A percentile compares a stretch with the other conserved stretches of the same genome.
phyloP scores from a whole-genome alignment of 768 basidiomycete genomes.

The Mycena pura region DNA sequence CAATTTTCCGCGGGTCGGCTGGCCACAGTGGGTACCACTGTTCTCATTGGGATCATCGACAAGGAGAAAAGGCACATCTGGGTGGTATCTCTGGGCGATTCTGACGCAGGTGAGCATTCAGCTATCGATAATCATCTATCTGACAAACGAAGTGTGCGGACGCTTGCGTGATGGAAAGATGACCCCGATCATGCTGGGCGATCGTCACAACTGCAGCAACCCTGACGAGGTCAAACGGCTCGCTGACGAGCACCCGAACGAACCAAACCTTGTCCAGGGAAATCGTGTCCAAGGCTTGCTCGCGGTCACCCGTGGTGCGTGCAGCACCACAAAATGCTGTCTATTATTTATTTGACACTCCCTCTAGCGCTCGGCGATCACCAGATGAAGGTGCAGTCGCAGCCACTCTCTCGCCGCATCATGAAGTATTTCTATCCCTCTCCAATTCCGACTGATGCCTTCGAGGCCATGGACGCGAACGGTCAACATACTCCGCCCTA shows the following conservation, averaged over 20 bases:
- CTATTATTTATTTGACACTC: background rate
- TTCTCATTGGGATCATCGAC: conserved; percentile 23
- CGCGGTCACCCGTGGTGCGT: conserved; percentile 20
- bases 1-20: conserved; percentile 6
- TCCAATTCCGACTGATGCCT: background rate
- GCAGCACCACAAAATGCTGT: background rate
- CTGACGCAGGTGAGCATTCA: conserved; percentile 9
- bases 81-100: conserved; percentile 22
- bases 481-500: conserved; percentile 19
- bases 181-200: conserved; percentile 4
- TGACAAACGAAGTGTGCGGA: conserved; percentile 14
- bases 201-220: conserved; percentile 11
- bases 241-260: conserved; percentile 10
- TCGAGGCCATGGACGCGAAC: background rate
- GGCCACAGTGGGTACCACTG: conserved; percentile 19
- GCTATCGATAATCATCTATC: background rate
- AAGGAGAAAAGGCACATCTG: conserved; percentile 10
- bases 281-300: conserved; percentile 1
- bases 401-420: background rate
- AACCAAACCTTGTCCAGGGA: background rate
- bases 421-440: conserved; percentile 5
- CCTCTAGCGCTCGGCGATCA: conserved; percentile 19
- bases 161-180: conserved; percentile 6
- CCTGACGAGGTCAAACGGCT: conserved; percentile 8
- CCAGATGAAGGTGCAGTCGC: conserved; percentile 14